A percentile compares a stretch with the other conserved stretches of the same genome.
Conservation (phyloP, 2,329 filamentous ascomycete genomes). For the Verticillium longisporum region DNA sequence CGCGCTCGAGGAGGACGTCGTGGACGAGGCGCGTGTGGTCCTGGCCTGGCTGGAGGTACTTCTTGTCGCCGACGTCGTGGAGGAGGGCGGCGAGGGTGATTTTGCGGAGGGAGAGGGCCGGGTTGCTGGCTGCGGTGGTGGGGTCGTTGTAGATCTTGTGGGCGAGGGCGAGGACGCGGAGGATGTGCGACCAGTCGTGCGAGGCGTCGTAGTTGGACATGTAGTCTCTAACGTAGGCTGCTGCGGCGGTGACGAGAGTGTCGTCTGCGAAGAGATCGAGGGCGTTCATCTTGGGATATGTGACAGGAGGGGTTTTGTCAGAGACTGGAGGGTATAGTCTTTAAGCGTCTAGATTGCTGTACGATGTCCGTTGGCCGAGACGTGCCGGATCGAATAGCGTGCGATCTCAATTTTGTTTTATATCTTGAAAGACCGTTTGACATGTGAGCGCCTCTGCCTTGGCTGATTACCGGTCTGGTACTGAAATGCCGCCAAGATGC, state of each 20-base stretch:
- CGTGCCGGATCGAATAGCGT: no score
- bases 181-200: slow-evolving; percentile 82
- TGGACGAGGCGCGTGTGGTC: slow-evolving; percentile 50
- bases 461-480: not conserved
- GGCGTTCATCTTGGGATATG: not conserved
- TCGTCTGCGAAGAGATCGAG: slow-evolving; percentile 16
- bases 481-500: not conserved
- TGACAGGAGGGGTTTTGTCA: not conserved
- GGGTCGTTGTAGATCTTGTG: slow-evolving; percentile 58
- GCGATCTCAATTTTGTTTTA: not conserved
- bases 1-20: slow-evolving; percentile 47
- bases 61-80: slow-evolving; percentile 86
- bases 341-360: no score
- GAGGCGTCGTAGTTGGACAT: slow-evolving; percentile 78
- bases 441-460: not conserved
- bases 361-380: no score
- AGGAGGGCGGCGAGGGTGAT: slow-evolving; percentile 67
- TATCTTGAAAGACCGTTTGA: not conserved
- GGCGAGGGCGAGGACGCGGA: slow-evolving; percentile 70
- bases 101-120: slow-evolving; percentile 39
- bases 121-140: slow-evolving; percentile 12
- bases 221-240: slow-evolving; percentile 58
- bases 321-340: no score
- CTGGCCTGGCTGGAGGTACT: slow-evolving; percentile 59
- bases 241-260: slow-evolving; percentile 48